Evolutionary conservation across 2,329 filamentous ascomycete genomes (phyloP), one percentile per base, ranked within the genome.

Genomic region (Amesomyces nigricolor): DNA sequence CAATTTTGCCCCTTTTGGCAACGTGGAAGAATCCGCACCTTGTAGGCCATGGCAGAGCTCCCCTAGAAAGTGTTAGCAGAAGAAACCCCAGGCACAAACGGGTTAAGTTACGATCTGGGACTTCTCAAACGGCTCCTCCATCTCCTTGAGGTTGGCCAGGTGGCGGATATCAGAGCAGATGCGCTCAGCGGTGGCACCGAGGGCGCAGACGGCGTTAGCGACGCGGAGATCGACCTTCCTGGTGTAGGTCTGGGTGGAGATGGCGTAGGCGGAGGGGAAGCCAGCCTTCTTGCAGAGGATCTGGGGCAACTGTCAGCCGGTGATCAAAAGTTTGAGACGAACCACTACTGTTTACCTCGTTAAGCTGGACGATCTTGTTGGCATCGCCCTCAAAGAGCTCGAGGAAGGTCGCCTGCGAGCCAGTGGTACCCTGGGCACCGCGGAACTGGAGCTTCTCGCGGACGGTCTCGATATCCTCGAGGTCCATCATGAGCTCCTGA

Each of bases 91-190:
- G 6, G 17, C 4, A n/a, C 2, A 6, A 7, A 9, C 4, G 19
- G 40, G 8, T 13, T 16, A 19, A 13, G 54, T 47, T 35, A 59
- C 88, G 62, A 91, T 90, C 72, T 95, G 89, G 62, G 84, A 81
- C 64, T 83, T 83, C 73, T 91, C 88, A 64, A 90, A 89, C 0
- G 88, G 89, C 75, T 91, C 88, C 67, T 95, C 91, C 56, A 94
- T 76, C 71, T 95, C 89, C 77, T 96, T 95, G 72, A 84, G 80
- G 65, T 80, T 77, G 5, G 86, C 86, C 47, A 92, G 75, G 66
- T 89, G 85, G 47, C 88, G 79, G 62, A 94, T 87, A 64, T 92
- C 88, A 46, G 79, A 78, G 47, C 82, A 81, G 58, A 95, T 91
- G 57, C 86, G 82, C 67, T 89, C 81, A 48, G 83, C 88, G 0